Evolutionary conservation across 208 protist genomes (phyloP).

Genomic region (Vickermania ingenoplastis): DNA sequence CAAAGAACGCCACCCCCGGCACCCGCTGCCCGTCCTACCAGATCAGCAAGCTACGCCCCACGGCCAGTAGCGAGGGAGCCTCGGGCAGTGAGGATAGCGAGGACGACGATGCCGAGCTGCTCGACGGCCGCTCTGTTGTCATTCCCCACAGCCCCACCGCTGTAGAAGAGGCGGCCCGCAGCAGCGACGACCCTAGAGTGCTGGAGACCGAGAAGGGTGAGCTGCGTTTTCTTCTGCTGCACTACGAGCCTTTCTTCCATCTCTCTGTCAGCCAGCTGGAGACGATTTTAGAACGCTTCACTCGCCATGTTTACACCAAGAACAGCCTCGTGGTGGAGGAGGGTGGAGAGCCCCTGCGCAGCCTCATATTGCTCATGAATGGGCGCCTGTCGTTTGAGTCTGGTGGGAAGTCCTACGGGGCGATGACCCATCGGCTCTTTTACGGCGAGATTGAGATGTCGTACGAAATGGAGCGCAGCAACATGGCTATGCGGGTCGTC

Average conservation of each 20-base stretch:
- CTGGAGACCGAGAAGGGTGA: conserved; percentile 34
- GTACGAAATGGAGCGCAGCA: conserved; percentile 26
- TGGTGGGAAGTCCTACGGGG: conserved; percentile 24
- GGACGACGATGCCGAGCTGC: no score
- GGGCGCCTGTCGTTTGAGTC: conserved; percentile 30
- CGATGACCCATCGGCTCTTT: conserved; percentile 20
- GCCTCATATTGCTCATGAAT: conserved; percentile 43
- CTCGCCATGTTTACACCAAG: conserved; percentile 18
- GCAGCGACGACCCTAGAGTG: conserved; percentile 12
- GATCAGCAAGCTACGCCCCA: no score
- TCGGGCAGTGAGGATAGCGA: no score
- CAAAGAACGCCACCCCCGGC: background rate
- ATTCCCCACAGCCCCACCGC: background rate
- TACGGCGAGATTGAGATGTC: conserved; percentile 46
- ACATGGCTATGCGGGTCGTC: conserved; percentile 26
- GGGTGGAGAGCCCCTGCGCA: conserved; percentile 17
- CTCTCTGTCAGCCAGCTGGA: conserved; percentile 57
- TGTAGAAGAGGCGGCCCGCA: conserved; percentile 18
- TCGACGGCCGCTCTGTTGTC: background rate
- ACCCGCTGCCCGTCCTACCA: no score
- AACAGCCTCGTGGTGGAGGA: conserved; percentile 34
- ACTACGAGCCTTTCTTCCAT: conserved; percentile 45
- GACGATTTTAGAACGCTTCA: conserved; percentile 43
- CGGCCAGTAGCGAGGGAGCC: no score
- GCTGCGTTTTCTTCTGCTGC: conserved; percentile 30